Conservation (phyloP, 495 filamentous ascomycete species). For the Penicillium manginii region DNA sequence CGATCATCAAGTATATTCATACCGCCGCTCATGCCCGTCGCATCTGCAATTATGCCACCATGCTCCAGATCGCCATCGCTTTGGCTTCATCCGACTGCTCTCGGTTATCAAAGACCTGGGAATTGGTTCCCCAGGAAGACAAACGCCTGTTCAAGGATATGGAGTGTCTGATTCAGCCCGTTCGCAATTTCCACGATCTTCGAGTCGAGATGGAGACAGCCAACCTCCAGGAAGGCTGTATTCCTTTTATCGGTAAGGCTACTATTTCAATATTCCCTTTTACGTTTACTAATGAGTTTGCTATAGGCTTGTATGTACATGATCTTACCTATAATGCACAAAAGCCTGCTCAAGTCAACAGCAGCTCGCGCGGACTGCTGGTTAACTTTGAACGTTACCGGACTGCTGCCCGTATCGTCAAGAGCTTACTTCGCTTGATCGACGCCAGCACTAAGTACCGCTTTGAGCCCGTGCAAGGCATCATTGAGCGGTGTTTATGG, state of each 20-base stretch:
- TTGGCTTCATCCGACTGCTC: constrained; percentile 81
- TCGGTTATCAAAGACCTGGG: constrained; percentile 81
- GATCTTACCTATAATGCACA: constrained; percentile 97
- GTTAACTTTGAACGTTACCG: constrained; percentile 96
- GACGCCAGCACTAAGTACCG: constrained; percentile 90
- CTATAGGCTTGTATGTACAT: constrained; percentile 79
- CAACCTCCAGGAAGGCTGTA: constrained; percentile 79
- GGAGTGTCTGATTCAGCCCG: constrained; percentile 82
- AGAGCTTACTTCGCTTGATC: constrained; percentile 84
- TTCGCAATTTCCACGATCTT: constrained; percentile 88
- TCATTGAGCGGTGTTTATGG: constrained; percentile 93
- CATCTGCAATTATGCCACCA: constrained; percentile 93
- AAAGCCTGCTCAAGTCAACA: constrained; percentile 71
- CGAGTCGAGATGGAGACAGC: constrained; percentile 89
- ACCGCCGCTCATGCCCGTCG: constrained; percentile 83
- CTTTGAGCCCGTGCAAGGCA: constrained; percentile 82
- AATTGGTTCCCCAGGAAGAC: constrained; percentile 71
- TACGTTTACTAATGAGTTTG: constrained; percentile 7
- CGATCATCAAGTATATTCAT: constrained; percentile 90
- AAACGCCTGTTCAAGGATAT: constrained; percentile 75
- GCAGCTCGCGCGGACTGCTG: constrained; percentile 65
- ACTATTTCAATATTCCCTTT: background rate
- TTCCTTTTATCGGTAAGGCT: constrained; percentile 87
- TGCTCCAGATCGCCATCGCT: constrained; percentile 93
- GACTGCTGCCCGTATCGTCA: constrained; percentile 87